Percentiles rank a stretch among this genome's conserved stretches.
phyloP scores from a whole-genome alignment of 371 early-diverging fungal genomes.

The Smittium culicis region DNA sequence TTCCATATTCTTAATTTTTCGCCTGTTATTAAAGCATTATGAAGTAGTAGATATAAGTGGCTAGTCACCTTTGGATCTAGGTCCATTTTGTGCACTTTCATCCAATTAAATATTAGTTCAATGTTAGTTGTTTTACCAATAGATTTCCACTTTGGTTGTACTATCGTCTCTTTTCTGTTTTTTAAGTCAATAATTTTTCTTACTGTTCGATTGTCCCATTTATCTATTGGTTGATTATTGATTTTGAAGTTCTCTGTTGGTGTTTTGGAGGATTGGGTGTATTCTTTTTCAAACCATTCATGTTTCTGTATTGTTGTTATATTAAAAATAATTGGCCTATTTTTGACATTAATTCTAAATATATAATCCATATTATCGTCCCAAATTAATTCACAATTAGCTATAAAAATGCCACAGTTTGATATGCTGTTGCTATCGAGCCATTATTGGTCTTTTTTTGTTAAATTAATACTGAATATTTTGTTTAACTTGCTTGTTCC shows the following conservation, averaged over 20 bases:
- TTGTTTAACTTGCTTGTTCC: not conserved
- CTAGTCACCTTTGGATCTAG: constrained; percentile 6
- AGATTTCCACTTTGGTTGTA: constrained; percentile 1
- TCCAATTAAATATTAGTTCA: not conserved
- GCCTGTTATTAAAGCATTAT: constrained; percentile 5
- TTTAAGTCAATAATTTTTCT: not conserved
- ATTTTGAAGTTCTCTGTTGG: not conserved
- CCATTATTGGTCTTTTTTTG: not conserved
- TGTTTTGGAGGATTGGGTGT: not conserved
- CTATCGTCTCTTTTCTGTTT: not conserved
- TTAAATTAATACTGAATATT: not conserved
- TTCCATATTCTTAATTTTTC: constrained; percentile 4
- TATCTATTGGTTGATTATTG: not conserved
- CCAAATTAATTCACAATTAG: not conserved
- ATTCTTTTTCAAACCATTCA: not conserved
- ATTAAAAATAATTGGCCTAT: not conserved
- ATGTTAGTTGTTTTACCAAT: not conserved
- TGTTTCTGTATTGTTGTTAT: not conserved
- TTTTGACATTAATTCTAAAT: not conserved
- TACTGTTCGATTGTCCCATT: not conserved
- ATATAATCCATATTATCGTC: not conserved
- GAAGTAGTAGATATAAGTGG: constrained; percentile 1
- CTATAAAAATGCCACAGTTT: not conserved
- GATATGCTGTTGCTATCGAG: not conserved
- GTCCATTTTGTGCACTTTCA: not conserved